Percentiles rank a stretch among this genome's conserved stretches.
These are phyloP conservation scores for Nakazawaea ernobii DNA, from an alignment of 805 yeast genomes.

Conservation along the genomic window DNA sequence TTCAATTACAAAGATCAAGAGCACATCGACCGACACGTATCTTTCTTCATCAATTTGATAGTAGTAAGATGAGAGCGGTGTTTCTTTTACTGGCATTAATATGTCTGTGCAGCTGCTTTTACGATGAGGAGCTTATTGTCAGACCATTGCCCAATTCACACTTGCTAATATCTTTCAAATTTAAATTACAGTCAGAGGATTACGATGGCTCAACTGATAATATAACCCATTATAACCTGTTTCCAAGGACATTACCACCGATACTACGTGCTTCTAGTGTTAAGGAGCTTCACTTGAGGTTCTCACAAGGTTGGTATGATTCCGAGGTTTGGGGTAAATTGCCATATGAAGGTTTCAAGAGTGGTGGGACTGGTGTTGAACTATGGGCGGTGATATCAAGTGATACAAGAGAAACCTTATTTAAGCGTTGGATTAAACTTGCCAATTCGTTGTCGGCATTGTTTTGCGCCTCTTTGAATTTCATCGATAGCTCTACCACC, in stretches of 20 bases:
- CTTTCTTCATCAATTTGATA: no score
- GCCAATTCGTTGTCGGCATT: constrained; percentile 80
- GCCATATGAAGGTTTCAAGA: constrained; percentile 61
- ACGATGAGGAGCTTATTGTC: constrained; percentile 55
- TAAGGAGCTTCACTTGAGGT: constrained; percentile 75
- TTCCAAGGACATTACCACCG: constrained; percentile 81
- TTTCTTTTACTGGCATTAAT: background rate
- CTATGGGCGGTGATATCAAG: constrained; percentile 84
- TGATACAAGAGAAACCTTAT: constrained; percentile 44
- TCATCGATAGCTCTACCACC: constrained; percentile 74
- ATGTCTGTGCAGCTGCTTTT: constrained; percentile 19
- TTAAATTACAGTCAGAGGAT: constrained; percentile 52
- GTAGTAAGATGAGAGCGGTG: background rate
- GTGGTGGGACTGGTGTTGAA: constrained; percentile 97
- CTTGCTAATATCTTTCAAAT: constrained; percentile 65
- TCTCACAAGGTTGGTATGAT: constrained; percentile 96
- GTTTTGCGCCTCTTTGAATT: constrained; percentile 92
- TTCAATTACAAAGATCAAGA: background rate
- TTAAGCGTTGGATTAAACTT: constrained; percentile 61
- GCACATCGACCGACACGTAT: background rate
- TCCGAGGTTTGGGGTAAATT: constrained; percentile 78
- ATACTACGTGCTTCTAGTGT: constrained; percentile 61
- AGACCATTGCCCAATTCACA: constrained; percentile 72
- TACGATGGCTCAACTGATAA: constrained; percentile 13
- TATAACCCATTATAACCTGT: constrained; percentile 50